Evolutionary conservation across 1,284 basidiomycete genomes (phyloP).

Genomic region (Sporisorium scitamineum): DNA sequence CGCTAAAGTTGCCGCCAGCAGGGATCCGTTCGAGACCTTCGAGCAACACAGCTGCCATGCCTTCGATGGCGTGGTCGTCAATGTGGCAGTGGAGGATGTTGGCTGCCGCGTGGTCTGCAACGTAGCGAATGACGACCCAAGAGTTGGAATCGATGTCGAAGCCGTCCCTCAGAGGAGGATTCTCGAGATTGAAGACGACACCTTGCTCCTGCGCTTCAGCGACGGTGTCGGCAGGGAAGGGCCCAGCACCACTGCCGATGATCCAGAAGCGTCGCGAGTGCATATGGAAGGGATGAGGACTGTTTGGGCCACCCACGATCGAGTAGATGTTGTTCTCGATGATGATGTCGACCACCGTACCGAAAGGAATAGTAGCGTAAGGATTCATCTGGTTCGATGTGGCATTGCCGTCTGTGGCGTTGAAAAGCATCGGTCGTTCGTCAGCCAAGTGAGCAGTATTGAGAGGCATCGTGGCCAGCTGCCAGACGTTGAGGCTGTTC

Average conservation of each 20-base stretch:
- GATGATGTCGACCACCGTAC: constrained; percentile 51
- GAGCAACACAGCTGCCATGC: constrained; percentile 53
- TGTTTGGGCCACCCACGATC: constrained; percentile 52
- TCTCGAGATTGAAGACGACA: constrained; percentile 34
- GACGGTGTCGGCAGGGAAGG: constrained; percentile 44
- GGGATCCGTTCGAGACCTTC: constrained; percentile 54
- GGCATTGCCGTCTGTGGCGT: constrained; percentile 33
- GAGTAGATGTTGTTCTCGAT: constrained; percentile 54
- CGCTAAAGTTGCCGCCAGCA: constrained; percentile 41
- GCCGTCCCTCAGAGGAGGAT: constrained; percentile 50
- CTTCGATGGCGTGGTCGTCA: constrained; percentile 52
- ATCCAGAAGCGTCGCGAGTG: constrained; percentile 55
- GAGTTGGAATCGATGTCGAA: constrained; percentile 52
- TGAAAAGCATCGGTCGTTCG: constrained; percentile 49
- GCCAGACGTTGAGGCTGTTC: constrained; percentile 55
- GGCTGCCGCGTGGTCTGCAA: constrained; percentile 47
- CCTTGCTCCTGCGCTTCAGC: constrained; percentile 33
- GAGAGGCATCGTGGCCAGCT: constrained; percentile 45
- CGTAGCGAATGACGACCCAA: constrained; percentile 53
- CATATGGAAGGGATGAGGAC: constrained; percentile 56
- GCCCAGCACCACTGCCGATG: constrained; percentile 39
- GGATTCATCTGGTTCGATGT: constrained; percentile 40
- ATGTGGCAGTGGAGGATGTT: constrained; percentile 57
- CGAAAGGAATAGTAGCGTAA: constrained; percentile 37
- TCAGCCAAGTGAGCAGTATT: constrained; percentile 48